These are phyloP conservation scores for Calonectria pseudoturangicola DNA, from an alignment of 2,329 filamentous ascomycete genomes.

Conservation along the genomic window DNA sequence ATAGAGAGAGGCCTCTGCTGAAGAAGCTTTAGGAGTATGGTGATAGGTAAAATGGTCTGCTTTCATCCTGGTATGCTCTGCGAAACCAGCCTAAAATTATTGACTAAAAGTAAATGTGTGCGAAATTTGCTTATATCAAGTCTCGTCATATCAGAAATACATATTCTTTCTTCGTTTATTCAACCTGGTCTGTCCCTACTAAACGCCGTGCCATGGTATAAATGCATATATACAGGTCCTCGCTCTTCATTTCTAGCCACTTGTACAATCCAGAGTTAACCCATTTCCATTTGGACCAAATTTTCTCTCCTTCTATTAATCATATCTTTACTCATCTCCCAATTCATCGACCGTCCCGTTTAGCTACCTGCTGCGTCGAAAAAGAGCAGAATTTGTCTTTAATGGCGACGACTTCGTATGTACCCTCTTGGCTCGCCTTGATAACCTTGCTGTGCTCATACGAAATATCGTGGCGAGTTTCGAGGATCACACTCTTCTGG, in stretches of 20 bases:
- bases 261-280: slow-evolving; percentile 44
- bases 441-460: slow-evolving; percentile 88
- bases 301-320: slow-evolving; percentile 28
- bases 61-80: neutral
- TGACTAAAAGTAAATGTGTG: neutral
- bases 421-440: slow-evolving; percentile 92
- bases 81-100: neutral
- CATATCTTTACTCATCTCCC: slow-evolving; percentile 17
- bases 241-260: slow-evolving; percentile 46
- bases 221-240: slow-evolving; percentile 58
- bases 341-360: slow-evolving; percentile 65
- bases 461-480: slow-evolving; percentile 91
- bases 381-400: slow-evolving; percentile 95
- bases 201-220: slow-evolving; percentile 65
- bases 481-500: slow-evolving; percentile 86
- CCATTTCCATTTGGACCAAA: slow-evolving; percentile 40
- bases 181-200: slow-evolving; percentile 52
- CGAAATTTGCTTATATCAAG: neutral
- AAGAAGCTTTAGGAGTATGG: neutral
- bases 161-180: slow-evolving; percentile 46
- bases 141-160: slow-evolving; percentile 38
- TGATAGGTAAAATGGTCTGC: neutral
- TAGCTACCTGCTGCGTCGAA: slow-evolving; percentile 79
- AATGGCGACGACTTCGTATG: slow-evolving; percentile 97
- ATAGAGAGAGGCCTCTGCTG: neutral